phyloP scores from a whole-genome alignment of 345 rosid genomes.

The Odontarrhena argentea region DNA sequence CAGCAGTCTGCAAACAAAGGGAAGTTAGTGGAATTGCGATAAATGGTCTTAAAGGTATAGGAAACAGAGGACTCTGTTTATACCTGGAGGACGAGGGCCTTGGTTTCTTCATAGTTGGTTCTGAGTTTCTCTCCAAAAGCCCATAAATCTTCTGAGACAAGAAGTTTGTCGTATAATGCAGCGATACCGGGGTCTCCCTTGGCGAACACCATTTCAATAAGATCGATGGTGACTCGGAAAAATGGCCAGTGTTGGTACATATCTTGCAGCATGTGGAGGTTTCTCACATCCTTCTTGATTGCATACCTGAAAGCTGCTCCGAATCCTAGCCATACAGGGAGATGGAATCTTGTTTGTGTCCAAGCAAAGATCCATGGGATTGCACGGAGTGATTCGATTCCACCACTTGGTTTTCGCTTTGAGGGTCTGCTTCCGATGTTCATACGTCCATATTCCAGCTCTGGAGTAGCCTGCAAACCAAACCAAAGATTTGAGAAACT shows the following conservation, averaged over 20 bases:
- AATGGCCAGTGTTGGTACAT: constrained; percentile 98
- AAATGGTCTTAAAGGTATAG: neutral
- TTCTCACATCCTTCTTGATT: constrained; percentile 66
- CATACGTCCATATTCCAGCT: constrained; percentile 96
- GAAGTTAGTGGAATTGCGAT: neutral
- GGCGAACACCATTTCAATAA: constrained; percentile 99
- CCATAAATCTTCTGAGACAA: constrained; percentile 80
- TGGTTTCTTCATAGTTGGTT: constrained; percentile 76
- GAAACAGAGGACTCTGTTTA: constrained; percentile 34
- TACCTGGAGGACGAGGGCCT: constrained; percentile 88
- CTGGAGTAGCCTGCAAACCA: constrained; percentile 87
- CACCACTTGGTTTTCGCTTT: constrained; percentile 93
- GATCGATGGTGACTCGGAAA: constrained; percentile 91
- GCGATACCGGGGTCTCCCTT: constrained; percentile 97
- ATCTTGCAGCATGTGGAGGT: constrained; percentile 79
- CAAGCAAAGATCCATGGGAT: constrained; percentile 99
- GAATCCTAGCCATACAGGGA: constrained; percentile 97
- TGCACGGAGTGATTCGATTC: constrained; percentile 94
- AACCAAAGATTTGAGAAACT: constrained; percentile 16
- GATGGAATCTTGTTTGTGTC: constrained; percentile 98
- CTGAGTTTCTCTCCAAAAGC: constrained; percentile 76
- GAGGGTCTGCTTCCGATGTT: constrained; percentile 99
- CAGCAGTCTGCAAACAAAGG: constrained; percentile 65
- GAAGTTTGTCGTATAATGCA: constrained; percentile 79
- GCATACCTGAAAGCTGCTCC: constrained; percentile 83